Percentiles rank a stretch among this genome's conserved stretches.
Conservation (phyloP, 2,329 filamentous ascomycete genomes). For the Phyllosticta citribraziliensis region DNA sequence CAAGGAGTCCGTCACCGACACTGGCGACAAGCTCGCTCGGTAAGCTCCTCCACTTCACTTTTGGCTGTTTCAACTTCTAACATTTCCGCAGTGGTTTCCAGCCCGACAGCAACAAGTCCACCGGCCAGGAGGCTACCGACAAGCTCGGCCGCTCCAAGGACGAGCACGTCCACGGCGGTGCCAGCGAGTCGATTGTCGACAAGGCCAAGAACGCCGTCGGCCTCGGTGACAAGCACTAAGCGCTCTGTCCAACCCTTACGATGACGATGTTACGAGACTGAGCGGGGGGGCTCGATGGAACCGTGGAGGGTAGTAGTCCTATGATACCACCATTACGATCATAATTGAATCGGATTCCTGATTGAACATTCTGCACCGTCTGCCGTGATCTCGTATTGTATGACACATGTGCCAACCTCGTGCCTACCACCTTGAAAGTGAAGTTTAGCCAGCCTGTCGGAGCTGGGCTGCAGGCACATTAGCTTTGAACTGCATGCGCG, state of each 20-base stretch:
- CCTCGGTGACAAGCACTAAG: conserved; percentile 31
- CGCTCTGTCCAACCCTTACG: background rate
- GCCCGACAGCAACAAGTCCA: conserved; percentile 47
- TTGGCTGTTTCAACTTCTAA: conserved; percentile 14
- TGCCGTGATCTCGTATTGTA: background rate
- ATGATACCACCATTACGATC: conserved; percentile 9
- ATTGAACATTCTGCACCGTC: background rate
- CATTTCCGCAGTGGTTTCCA: conserved; percentile 31
- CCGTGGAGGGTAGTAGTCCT: conserved; percentile 4
- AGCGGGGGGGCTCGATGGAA: background rate
- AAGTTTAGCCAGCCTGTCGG: background rate
- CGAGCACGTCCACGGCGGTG: conserved; percentile 26
- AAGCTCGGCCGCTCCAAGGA: conserved; percentile 31
- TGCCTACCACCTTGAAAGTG: background rate
- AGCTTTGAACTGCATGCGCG: background rate
- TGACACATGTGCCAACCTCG: background rate
- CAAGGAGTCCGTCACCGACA: conserved; percentile 47
- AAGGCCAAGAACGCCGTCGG: conserved; percentile 41
- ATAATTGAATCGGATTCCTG: background rate
- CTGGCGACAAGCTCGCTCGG: conserved; percentile 45
- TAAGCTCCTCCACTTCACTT: conserved; percentile 17
- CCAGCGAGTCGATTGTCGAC: conserved; percentile 31
- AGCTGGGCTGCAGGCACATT: background rate
- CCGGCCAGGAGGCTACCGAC: conserved; percentile 38
- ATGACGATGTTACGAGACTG: background rate